Evolutionary conservation across 2,329 filamentous ascomycete species (phyloP).

Genomic region (Fusarium sp.): DNA sequence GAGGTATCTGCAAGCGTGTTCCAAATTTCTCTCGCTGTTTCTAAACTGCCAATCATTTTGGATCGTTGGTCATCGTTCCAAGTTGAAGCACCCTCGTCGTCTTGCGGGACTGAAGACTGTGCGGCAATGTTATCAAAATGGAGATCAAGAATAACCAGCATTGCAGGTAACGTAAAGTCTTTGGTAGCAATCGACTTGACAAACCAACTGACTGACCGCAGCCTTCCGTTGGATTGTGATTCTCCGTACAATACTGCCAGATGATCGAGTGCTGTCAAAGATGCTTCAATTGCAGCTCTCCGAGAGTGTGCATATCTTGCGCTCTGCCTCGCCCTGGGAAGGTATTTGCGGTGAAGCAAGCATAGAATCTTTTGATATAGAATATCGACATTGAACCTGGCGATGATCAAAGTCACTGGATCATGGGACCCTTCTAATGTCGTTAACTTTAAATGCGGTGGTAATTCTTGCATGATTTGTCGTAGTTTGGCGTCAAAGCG

Average conservation of each 20-base stretch:
- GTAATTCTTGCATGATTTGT: constrained; percentile 73
- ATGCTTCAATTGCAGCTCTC: constrained; percentile 85
- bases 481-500: constrained; percentile 71
- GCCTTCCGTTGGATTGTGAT: constrained; percentile 75
- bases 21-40: constrained; percentile 83
- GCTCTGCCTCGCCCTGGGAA: constrained; percentile 81
- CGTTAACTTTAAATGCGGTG: constrained; percentile 82
- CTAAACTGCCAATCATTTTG: constrained; percentile 81
- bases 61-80: constrained; percentile 71
- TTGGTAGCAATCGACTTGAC: constrained; percentile 83
- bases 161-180: constrained; percentile 88
- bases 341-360: constrained; percentile 88
- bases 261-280: constrained; percentile 82
- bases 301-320: constrained; percentile 86
- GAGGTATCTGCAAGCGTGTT: constrained; percentile 79
- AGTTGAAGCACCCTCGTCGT: constrained; percentile 61
- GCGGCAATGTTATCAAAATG: constrained; percentile 72
- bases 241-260: constrained; percentile 81
- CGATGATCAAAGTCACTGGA: constrained; percentile 85
- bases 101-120: constrained; percentile 54
- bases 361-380: constrained; percentile 91
- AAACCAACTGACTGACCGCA: constrained; percentile 81
- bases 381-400: constrained; percentile 85
- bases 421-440: constrained; percentile 81
- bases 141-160: constrained; percentile 85